Evolutionary conservation across 768 basidiomycete species (phyloP), one percentile per base, ranked within the genome.

Genomic region (Auriscalpium vulgare): DNA sequence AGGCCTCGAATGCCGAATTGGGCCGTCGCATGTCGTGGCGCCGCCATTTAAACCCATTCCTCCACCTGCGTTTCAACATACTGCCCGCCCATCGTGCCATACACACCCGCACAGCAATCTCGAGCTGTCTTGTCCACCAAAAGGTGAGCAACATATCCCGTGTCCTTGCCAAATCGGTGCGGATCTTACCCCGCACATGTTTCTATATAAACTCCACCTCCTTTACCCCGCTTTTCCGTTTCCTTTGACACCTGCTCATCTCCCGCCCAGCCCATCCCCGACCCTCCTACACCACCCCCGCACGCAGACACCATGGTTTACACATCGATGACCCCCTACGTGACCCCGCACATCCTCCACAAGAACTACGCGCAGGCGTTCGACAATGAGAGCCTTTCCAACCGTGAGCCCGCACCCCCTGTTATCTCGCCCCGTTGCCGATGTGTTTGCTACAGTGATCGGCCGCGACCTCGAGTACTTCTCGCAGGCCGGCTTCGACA

Each of bases 401-500:
- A 75, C 34, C 75, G 87, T 88, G 72, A 61, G 83, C 75, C 21
- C 4, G 8, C 23, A 36, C n/a, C 54, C 34, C 11, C 17, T 47
- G 44, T 23, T 45, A 43, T 6, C 21, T 37, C 34, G 36, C 45
- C 51, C 40, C n/a, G 51, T 50, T 37, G 54, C 61, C 62, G 50
- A 53, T 62, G 59, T 50, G 50, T 50, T 10, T 52, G 40, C 36
- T 50, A 43, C 71, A 94, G 91, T 95, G 69, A 87, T 95, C 66
- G 93, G 91, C 65, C 85, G 81, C 64, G 95, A 98, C 68, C 82
- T 98, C 66, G 89, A 93, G 70, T 91, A 94, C 75, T 97, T 97
- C 83, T 98, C 95, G 40, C 89, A 97, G 72, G 95, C 97, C 56
- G 97, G 97, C 59, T 98, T 99, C 75, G 95, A 99, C 76, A 97